A percentile compares a stretch with the other conserved stretches of the same genome.
Conservation (phyloP, 2,329 filamentous ascomycete genomes). For the Pseudogymnoascus sp. region DNA sequence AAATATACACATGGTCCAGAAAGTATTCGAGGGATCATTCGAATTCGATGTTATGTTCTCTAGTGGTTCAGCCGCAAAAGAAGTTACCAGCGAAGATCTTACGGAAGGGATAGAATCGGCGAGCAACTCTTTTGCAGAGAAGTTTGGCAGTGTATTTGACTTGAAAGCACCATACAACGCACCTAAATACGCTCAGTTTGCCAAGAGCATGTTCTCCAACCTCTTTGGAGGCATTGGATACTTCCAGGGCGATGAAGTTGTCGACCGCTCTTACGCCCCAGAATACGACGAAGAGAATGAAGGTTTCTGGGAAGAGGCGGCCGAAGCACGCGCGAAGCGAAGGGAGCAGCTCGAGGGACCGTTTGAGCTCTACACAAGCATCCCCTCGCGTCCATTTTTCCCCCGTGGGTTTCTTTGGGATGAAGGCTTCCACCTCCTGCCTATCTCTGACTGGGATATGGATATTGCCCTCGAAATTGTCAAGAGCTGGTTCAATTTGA, state of each 20-base stretch:
- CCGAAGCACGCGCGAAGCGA: conserved; percentile 63
- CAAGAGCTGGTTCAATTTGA: conserved; percentile 90
- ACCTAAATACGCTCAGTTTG: conserved; percentile 68
- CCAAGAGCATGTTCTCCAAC: conserved; percentile 88
- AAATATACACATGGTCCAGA: conserved; percentile 84
- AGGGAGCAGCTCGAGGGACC: conserved; percentile 68
- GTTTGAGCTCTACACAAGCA: conserved; percentile 80
- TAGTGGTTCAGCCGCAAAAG: conserved; percentile 57
- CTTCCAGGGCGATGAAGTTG: conserved; percentile 80
- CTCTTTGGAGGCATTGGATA: conserved; percentile 90
- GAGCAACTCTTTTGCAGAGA: conserved; percentile 61
- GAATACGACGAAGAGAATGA: conserved; percentile 95
- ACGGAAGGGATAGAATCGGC: conserved; percentile 60
- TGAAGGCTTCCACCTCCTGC: conserved; percentile 90
- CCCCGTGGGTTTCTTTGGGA: conserved; percentile 96
- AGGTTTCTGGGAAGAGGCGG: conserved; percentile 89
- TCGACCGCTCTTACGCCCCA: conserved; percentile 82
- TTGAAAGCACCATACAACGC: conserved; percentile 68
- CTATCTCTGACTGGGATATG: conserved; percentile 88
- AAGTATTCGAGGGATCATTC: conserved; percentile 81
- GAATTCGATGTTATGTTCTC: conserved; percentile 91
- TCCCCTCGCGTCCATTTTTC: conserved; percentile 93
- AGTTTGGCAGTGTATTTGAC: conserved; percentile 64
- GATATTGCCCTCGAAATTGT: conserved; percentile 82
- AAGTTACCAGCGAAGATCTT: conserved; percentile 53